These are phyloP conservation scores for Apiotrichum mycotoxinovorans DNA, from an alignment of 1,284 basidiomycete species.

Conservation along the genomic window DNA sequence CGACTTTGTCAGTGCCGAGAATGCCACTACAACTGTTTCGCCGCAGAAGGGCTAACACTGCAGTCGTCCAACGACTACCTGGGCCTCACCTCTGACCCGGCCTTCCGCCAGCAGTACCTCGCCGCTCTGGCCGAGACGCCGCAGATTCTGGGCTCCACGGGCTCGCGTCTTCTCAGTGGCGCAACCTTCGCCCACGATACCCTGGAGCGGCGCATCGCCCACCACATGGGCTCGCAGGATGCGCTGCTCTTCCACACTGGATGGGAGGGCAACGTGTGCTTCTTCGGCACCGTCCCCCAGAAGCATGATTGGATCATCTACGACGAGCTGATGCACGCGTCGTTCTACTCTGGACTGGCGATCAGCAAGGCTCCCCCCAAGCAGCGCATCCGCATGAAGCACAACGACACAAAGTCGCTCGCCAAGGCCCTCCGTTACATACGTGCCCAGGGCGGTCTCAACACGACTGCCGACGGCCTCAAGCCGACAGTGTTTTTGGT, in stretches of 20 bases:
- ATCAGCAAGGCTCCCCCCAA: not conserved
- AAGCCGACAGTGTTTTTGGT: not conserved
- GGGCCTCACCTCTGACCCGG: not conserved
- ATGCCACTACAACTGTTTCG: too few relatives aligned
- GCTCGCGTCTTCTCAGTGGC: not conserved
- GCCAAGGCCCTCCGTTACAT: not conserved
- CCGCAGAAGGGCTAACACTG: too few relatives aligned
- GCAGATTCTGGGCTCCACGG: not conserved
- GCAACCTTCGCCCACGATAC: not conserved
- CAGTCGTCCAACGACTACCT: not conserved
- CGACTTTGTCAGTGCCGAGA: too few relatives aligned
- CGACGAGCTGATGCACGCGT: not conserved
- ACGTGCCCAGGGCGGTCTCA: not conserved
- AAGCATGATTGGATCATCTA: not conserved
- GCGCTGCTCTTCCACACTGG: not conserved
- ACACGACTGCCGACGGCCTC: not conserved
- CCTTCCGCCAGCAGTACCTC: not conserved
- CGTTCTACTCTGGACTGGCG: not conserved
- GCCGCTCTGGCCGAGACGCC: not conserved
- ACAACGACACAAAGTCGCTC: not conserved
- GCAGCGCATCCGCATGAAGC: not conserved
- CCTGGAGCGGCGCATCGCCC: not conserved
- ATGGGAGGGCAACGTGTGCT: not conserved
- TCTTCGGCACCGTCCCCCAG: not conserved
- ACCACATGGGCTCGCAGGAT: not conserved